phyloP scores from a whole-genome alignment of 1,139 yeast species.

The Yamadazyma diospyri region DNA sequence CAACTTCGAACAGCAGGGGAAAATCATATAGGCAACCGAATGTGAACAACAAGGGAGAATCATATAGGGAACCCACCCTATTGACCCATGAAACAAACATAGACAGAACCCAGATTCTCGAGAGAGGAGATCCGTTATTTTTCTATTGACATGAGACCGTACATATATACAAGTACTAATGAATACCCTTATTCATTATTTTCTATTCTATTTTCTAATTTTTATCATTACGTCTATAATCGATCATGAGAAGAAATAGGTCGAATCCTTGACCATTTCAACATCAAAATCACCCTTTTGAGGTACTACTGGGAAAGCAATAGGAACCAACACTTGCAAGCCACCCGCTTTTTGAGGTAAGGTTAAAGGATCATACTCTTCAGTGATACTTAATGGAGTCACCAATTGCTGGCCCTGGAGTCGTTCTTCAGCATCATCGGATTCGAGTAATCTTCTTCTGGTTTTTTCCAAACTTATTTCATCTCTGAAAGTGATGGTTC shows the following conservation, averaged over 20 bases:
- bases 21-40: conserved; percentile 53
- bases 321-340: conserved; percentile 51
- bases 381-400: conserved; percentile 73
- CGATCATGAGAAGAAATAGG: conserved; percentile 79
- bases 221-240: neutral
- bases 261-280: conserved; percentile 62
- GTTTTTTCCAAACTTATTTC: conserved; percentile 70
- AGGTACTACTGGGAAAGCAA: conserved; percentile 73
- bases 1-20: conserved; percentile 80
- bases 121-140: no score
- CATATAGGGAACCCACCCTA: no score
- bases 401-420: conserved; percentile 55
- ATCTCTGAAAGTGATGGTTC: conserved; percentile 63
- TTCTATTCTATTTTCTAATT: conserved; percentile 1
- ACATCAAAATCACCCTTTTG: conserved; percentile 84
- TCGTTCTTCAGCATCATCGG: conserved; percentile 48
- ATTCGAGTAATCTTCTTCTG: conserved; percentile 54
- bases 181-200: conserved; percentile 3
- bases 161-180: conserved; percentile 9
- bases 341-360: conserved; percentile 25
- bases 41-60: neutral
- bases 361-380: conserved; percentile 30
- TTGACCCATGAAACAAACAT: no score
- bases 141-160: conserved; percentile 5
- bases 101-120: no score